Conservation (phyloP, 1,284 basidiomycete species). For the Sparassis latifolia region DNA sequence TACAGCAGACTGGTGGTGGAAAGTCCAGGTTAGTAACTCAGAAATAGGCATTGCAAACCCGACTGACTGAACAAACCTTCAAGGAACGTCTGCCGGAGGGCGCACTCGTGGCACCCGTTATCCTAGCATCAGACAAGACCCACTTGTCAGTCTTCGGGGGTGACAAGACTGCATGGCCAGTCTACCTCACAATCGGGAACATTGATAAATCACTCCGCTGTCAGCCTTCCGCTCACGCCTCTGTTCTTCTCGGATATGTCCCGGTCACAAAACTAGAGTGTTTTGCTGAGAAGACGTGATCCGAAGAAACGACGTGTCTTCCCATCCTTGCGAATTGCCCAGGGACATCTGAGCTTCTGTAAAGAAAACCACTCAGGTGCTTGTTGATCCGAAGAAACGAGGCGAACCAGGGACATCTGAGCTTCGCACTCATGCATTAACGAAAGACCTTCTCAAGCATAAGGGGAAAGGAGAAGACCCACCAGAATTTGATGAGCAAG, state of each 20-base stretch:
- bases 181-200: slow-evolving; percentile 38
- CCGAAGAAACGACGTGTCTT: slow-evolving; percentile 10
- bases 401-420: background rate
- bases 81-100: slow-evolving; percentile 11
- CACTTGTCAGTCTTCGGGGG: slow-evolving; percentile 26
- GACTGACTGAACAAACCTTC: background rate
- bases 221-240: slow-evolving; percentile 25
- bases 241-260: slow-evolving; percentile 31
- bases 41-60: background rate
- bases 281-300: slow-evolving; percentile 10
- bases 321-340: slow-evolving; percentile 16
- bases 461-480: background rate
- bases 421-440: background rate
- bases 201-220: slow-evolving; percentile 32
- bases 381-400: background rate
- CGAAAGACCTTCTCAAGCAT: background rate
- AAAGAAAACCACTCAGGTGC: slow-evolving; percentile 4
- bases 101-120: slow-evolving; percentile 32
- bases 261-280: slow-evolving; percentile 25
- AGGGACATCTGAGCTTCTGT: slow-evolving; percentile 21
- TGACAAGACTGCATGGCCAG: slow-evolving; percentile 33
- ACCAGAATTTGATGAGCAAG: background rate
- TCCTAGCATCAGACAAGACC: slow-evolving; percentile 34
- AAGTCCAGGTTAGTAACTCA: background rate
- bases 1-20: background rate